A percentile compares a stretch with the other conserved stretches of the same genome.
Conservation (phyloP, 2,329 filamentous ascomycete genomes). For the Xenoacremonium recifei region DNA sequence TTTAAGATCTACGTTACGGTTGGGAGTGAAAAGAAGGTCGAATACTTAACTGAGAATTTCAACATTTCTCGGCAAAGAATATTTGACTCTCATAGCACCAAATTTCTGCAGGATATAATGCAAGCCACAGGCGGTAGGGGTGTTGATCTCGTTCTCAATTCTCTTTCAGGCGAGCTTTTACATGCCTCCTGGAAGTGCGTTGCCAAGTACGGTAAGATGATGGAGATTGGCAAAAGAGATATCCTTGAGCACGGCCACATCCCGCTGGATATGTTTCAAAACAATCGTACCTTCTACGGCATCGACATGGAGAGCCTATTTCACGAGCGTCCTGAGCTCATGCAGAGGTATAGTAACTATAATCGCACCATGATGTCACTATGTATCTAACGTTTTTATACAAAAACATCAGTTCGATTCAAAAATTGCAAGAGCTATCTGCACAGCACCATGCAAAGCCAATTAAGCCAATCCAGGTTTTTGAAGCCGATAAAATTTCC, state of each 20-base stretch:
- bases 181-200: slow-evolving; percentile 34
- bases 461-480: slow-evolving; percentile 2
- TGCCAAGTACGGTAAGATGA: slow-evolving; percentile 31
- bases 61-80: slow-evolving; percentile 23
- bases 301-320: not conserved
- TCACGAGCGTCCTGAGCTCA: not conserved
- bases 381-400: no score
- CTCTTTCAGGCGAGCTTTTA: slow-evolving; percentile 27
- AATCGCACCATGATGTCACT: no score
- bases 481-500: slow-evolving; percentile 3
- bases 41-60: slow-evolving; percentile 18
- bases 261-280: slow-evolving; percentile 42
- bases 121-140: slow-evolving; percentile 22
- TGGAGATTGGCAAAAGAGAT: slow-evolving; percentile 37
- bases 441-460: not conserved
- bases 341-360: no score
- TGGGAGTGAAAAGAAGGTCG: slow-evolving; percentile 25
- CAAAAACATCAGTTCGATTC: no score
- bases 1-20: slow-evolving; percentile 24
- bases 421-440: no score
- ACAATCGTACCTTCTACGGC: slow-evolving; percentile 23
- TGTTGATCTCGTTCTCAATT: slow-evolving; percentile 32
- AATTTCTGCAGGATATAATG: slow-evolving; percentile 24
- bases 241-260: slow-evolving; percentile 34
- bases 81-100: slow-evolving; percentile 24